Conservation (phyloP, 495 filamentous ascomycete genomes). For the Aspergillus cavernicola region DNA sequence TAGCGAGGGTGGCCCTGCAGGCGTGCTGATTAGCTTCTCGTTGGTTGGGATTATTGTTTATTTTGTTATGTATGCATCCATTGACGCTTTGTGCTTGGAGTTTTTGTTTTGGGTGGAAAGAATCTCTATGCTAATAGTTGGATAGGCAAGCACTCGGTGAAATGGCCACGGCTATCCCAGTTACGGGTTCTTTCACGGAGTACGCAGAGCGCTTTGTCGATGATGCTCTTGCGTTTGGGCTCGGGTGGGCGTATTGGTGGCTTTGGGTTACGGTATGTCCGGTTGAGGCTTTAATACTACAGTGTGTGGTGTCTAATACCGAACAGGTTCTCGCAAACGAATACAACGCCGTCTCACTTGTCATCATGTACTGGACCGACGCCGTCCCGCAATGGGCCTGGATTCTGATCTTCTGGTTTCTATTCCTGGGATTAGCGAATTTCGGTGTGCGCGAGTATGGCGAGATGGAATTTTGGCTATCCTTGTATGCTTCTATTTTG, state of each 20-base stretch:
- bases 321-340: conserved; percentile 45
- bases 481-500: no score
- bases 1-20: conserved; percentile 56
- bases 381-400: conserved; percentile 55
- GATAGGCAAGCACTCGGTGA: conserved; percentile 52
- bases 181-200: conserved; percentile 54
- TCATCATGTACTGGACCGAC: conserved; percentile 38
- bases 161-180: conserved; percentile 53
- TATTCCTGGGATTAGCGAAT: conserved; percentile 59
- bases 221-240: conserved; percentile 46
- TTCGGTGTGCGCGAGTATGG: conserved; percentile 50
- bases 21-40: conserved; percentile 61
- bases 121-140: no score
- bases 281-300: background rate
- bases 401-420: conserved; percentile 65
- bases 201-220: conserved; percentile 56
- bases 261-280: conserved; percentile 49
- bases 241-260: conserved; percentile 60
- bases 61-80: conserved; percentile 49
- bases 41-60: conserved; percentile 61
- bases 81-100: no score
- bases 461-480: conserved; percentile 63
- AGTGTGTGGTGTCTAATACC: no score
- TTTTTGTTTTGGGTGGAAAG: no score
- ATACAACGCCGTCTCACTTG: conserved; percentile 48